Conservation (phyloP, 2,329 filamentous ascomycete genomes). For the Ascosphaera apis region DNA sequence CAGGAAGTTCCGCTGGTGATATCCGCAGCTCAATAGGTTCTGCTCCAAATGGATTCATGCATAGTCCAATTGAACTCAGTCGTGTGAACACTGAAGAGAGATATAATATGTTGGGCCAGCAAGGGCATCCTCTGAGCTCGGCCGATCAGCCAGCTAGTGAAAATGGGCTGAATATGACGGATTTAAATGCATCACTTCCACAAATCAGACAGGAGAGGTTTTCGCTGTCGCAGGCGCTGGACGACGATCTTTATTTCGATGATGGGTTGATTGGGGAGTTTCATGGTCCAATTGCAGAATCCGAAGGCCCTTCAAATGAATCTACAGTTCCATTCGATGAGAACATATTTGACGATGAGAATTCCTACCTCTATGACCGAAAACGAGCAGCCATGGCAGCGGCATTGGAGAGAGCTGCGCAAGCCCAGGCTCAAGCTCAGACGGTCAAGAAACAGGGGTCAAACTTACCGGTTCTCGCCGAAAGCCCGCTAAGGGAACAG, state of each 20-base stretch:
- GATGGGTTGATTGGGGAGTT: slow-evolving; percentile 19
- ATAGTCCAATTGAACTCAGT: too few relatives aligned
- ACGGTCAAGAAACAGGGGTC: background rate
- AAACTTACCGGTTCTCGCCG: background rate
- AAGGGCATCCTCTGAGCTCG: too few relatives aligned
- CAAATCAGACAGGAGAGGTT: too few relatives aligned
- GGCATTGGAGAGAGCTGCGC: too few relatives aligned
- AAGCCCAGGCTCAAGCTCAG: background rate
- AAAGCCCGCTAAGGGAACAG: background rate
- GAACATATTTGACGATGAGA: slow-evolving; percentile 25
- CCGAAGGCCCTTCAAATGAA: background rate
- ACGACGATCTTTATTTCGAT: slow-evolving; percentile 25
- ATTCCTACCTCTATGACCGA: slow-evolving; percentile 19
- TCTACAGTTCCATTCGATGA: slow-evolving; percentile 17
- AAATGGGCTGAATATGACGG: too few relatives aligned
- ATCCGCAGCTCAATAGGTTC: too few relatives aligned
- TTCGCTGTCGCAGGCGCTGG: slow-evolving; percentile 6
- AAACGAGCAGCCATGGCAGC: slow-evolving; percentile 12
- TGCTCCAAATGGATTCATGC: too few relatives aligned
- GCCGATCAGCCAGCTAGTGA: too few relatives aligned
- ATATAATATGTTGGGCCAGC: too few relatives aligned
- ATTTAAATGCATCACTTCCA: too few relatives aligned
- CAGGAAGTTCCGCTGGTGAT: too few relatives aligned
- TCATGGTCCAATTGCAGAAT: background rate
- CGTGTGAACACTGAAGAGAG: too few relatives aligned